A percentile compares a stretch with the other conserved stretches of the same genome.
These are phyloP conservation scores for Boletellus sp. DNA, from an alignment of 768 basidiomycete genomes.

Conservation along the genomic window DNA sequence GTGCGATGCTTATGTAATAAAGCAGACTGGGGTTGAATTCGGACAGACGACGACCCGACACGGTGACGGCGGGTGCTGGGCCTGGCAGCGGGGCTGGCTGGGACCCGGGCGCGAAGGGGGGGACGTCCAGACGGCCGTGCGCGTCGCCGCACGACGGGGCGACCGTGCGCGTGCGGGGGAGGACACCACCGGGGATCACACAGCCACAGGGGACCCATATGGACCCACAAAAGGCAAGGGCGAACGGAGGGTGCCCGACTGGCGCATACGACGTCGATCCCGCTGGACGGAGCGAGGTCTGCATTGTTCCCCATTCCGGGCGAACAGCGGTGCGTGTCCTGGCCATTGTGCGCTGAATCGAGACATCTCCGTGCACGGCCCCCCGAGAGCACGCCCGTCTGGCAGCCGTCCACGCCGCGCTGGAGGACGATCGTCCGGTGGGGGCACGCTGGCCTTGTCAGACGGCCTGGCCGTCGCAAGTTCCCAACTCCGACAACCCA, in stretches of 20 bases:
- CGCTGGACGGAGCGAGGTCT: conserved; percentile 1
- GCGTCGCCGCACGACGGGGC: no score
- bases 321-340: conserved; percentile 18
- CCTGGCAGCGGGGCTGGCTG: no score
- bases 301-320: conserved; percentile 31
- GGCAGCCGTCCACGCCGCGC: background rate
- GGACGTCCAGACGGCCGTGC: no score
- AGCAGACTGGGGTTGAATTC: background rate
- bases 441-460: conserved; percentile 12
- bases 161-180: no score
- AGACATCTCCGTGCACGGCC: conserved; percentile 9
- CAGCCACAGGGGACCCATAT: conserved; percentile 43
- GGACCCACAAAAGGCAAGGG: conserved; percentile 37
- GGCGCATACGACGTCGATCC: conserved; percentile 15
- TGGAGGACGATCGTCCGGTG: background rate
- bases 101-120: no score
- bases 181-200: conserved; percentile 6
- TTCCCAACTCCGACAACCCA: conserved; percentile 33
- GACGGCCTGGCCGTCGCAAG: conserved; percentile 15
- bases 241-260: background rate
- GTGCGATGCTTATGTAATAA: conserved; percentile 22
- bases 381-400: background rate
- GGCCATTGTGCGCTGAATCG: conserved; percentile 26
- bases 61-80: no score
- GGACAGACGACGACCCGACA: no score